Base-by-base conservation (phyloP, 2,329 filamentous ascomycete genomes). In the Calonectria pteridis region DNA sequence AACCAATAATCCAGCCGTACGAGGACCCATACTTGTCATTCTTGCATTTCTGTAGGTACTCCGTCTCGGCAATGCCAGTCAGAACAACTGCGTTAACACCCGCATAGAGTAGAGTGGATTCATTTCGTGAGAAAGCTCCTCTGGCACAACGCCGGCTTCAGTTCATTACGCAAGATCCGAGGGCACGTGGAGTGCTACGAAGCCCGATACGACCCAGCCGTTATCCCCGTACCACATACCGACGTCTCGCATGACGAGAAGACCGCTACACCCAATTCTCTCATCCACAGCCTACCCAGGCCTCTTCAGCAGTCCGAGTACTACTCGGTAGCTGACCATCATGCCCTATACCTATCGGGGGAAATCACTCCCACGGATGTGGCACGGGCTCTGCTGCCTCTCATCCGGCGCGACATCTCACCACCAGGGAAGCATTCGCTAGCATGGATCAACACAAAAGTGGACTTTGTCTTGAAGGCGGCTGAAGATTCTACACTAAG, bases 61-160 rank as follows among this genome's bases (percentile, higher is more conserved):
- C 10, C 18, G 14, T 29, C 11, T 46, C 50, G n/a, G 4, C 28
- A 28, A 26, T 16, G 16, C 28, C 18, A 23, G n/a, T 11, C 18
- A 40, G 6, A 11, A 13, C 14, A 7, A 13, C 33, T 31, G 1
- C 2, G 20, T 33, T 69, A 51, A 69, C 31, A 20, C 11, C 2
- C 13, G 23, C 9, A 23, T 13, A 80, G 78, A 28, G 79, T 80
- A 73, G 78, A 80, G 74, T 77, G 69, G 76, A 29, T 80, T 43
- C 75, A 73, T 1, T 74, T 80, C 28, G 73, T 80, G 50, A 78
- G 78, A 3, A 75, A 78, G 35, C 67, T 59, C 0, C 77, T 76
- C 0, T 94, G 91, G 91, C 84, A 84, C 49, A 92, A 92, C 82
- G 91, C 92, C 26, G 92, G 92, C 40, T 94, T 94, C 79, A 85